These are phyloP conservation scores for Trametes elegans DNA, from an alignment of 768 basidiomycete genomes.

Conservation along the genomic window DNA sequence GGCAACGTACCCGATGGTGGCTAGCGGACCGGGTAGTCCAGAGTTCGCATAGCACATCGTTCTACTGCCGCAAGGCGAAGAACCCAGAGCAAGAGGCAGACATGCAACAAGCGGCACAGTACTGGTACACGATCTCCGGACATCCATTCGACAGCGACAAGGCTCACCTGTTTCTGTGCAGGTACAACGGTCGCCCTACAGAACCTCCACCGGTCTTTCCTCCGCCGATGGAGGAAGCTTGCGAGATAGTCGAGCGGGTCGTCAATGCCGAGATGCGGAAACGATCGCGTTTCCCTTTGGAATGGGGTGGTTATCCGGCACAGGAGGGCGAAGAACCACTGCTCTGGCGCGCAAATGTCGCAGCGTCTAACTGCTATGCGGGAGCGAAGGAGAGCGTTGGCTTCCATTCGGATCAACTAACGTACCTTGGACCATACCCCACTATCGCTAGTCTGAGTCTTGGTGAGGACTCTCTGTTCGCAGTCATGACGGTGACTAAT, in stretches of 20 bases:
- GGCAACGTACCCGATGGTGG: slow-evolving; percentile 83
- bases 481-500: not conserved
- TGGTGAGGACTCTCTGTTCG: slow-evolving; percentile 39
- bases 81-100: slow-evolving; percentile 34
- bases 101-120: slow-evolving; percentile 74
- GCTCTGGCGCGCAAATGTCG: slow-evolving; percentile 79
- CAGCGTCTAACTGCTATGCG: slow-evolving; percentile 82
- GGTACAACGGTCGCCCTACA: slow-evolving; percentile 77
- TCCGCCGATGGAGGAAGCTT: slow-evolving; percentile 75
- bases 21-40: slow-evolving; percentile 79
- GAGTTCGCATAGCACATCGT: slow-evolving; percentile 80
- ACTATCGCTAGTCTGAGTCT: slow-evolving; percentile 85
- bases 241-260: slow-evolving; percentile 60
- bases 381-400: slow-evolving; percentile 83
- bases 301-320: slow-evolving; percentile 50
- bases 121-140: slow-evolving; percentile 50
- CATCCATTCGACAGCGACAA: no score
- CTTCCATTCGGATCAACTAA: slow-evolving; percentile 78
- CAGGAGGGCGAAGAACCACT: slow-evolving; percentile 17
- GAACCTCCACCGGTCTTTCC: slow-evolving; percentile 58
- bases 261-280: slow-evolving; percentile 71
- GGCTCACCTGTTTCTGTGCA: slow-evolving; percentile 33
- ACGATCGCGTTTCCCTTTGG: slow-evolving; percentile 58
- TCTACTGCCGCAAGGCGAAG: slow-evolving; percentile 50
- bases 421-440: slow-evolving; percentile 79